Evolutionary conservation across 2,329 filamentous ascomycete species (phyloP).

Genomic region (Emergomyces pasteurianus): DNA sequence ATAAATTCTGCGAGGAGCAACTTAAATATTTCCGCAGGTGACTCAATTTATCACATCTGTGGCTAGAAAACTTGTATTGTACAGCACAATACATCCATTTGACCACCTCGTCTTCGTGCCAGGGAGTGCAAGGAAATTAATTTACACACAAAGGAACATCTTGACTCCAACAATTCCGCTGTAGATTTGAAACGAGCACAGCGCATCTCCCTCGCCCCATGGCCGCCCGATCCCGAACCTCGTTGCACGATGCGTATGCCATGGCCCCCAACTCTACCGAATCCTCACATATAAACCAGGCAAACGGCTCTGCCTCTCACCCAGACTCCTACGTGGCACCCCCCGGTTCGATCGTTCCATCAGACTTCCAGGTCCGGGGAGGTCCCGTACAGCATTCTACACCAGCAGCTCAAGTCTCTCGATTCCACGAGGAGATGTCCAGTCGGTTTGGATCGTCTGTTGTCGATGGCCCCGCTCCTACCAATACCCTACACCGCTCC

Average conservation of each 20-base stretch:
- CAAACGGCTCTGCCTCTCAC: constrained; percentile 24
- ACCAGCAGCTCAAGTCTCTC: constrained; percentile 22
- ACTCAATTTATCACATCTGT: neutral
- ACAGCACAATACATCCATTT: too few relatives aligned
- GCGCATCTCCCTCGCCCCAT: constrained; percentile 6
- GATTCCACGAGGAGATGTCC: constrained; percentile 28
- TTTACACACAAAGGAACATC: neutral
- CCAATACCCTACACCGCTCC: constrained; percentile 11
- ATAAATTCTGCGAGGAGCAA: neutral
- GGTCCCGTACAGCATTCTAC: constrained; percentile 21
- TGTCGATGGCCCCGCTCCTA: constrained; percentile 15
- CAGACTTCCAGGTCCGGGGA: constrained; percentile 27
- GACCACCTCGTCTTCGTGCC: neutral
- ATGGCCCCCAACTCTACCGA: constrained; percentile 20
- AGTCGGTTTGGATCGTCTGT: constrained; percentile 25
- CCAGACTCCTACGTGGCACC: constrained; percentile 29
- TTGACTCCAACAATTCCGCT: neutral
- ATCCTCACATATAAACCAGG: constrained; percentile 19
- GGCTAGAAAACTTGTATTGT: neutral
- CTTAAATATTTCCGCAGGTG: neutral
- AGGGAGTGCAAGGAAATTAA: neutral
- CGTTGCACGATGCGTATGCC: constrained; percentile 27
- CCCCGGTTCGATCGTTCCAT: constrained; percentile 17
- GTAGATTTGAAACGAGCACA: neutral
- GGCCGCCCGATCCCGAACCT: constrained; percentile 28